Evolutionary conservation across 352 stramenopile genomes (phyloP), one percentile per base, ranked within the genome.

Genomic region (Phytophthora agathidicida): DNA sequence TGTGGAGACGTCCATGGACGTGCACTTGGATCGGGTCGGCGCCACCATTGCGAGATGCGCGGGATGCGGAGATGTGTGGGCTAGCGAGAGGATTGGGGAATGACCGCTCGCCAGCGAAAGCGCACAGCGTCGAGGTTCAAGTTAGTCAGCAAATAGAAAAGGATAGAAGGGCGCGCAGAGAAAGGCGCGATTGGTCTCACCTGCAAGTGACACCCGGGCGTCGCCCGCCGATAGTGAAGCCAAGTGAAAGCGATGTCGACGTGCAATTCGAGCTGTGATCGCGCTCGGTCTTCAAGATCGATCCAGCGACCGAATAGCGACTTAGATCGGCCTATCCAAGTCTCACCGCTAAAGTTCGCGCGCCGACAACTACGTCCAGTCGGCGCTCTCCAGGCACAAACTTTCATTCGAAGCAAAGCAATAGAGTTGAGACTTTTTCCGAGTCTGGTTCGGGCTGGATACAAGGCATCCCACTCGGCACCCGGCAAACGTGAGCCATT

Each of bases 21-120:
- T 32, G 41, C 60, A 60, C 55, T 75, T 77, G 39, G 56, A 41
- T 56, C 42, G 58, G 19, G 57, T 50, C 8, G 20, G 31, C 38
- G 35, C 54, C 16, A 36, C 49, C 70, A 70, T 75, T 37, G 49
- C 35, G 13, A 9, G 24, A 9, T 7, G 22, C 17, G 17, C 6
- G 13, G 7, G 7, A 17, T 30, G 7, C n/a, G 24, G 5, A 35
- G 2, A 10, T 11, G 30, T 60, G 38, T 20, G 35, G 28, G 41
- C 9, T 19, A 46, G 17, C 27, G 8, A 14, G 52, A 4, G 20
- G 36, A 65, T 63, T 60, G 54, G 42, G 49, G 43, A 68, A 62
- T 73, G 52, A 69, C 48, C 36, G 59, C 50, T 51, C 58, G 43
- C 53, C 50, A 45, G 46, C 38, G 48, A 41, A 56, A 58, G 41